Evolutionary conservation across 305 asterid species (phyloP), one percentile per base, ranked within the genome.

Genomic region (Fraxinus sp.): DNA sequence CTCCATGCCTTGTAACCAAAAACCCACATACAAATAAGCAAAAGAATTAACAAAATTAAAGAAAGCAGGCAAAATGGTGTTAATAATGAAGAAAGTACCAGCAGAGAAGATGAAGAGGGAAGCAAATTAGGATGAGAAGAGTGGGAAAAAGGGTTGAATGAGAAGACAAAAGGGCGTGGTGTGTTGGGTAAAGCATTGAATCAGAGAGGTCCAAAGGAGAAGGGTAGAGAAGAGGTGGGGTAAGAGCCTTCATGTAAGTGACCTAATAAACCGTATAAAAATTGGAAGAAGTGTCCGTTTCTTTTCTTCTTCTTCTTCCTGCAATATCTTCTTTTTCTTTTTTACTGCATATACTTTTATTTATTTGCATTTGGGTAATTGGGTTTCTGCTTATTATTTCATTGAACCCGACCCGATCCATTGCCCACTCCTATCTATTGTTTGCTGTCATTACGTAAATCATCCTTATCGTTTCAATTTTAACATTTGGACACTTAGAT

Each of bases 121-220:
- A 84, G 82, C 4, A 30, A 74, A 33, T 32, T 24, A 41, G 77
- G 82, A 84, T 71, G 84, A 83, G 89, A 79, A 37, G 82, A 73
- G 41, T 52, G 64, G 85, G 92, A 75, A 84, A 85, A 89, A 64
- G 91, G 83, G 90, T 82, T 81, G 89, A 90, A 86, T 84, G 94
- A 86, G 90, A 74, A 80, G 87, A 88, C 85, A 84, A 87, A 83
- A 80, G 88, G 83, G 85, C 88, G 88, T 91, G 90, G 88, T 86
- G 91, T 82, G 96, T 91, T 89, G 80, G 93, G 97, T 91, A 84
- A 85, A 93, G 90, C 94, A 93, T 90, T 92, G 97, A 93, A 89
- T 86, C 81, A 80, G 85, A 82, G 88, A 77, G 41, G 57, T 73
- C 37, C 70, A 78, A 59, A 20, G 66, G 22, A 22, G 62, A 52